These are phyloP conservation scores for Sextonia rubra DNA, from an alignment of 164 flowering plant species.

Conservation along the genomic window DNA sequence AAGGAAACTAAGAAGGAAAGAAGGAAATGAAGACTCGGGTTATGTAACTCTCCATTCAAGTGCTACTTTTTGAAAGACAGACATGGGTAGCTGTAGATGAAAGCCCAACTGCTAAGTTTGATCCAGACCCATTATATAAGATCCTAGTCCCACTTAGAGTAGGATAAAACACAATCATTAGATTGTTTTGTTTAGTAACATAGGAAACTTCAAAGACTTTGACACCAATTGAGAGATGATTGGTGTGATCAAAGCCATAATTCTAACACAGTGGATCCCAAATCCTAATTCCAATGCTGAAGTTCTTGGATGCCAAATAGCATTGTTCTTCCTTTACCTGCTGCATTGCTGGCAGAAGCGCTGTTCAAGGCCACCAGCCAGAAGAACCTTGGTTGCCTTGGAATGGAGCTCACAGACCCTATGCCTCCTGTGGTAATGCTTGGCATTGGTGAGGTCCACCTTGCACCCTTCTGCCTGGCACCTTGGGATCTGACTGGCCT, in stretches of 20 bases:
- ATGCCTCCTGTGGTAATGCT: constrained; percentile 29
- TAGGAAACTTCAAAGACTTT: no score
- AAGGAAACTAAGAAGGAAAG: no score
- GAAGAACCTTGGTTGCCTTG: constrained; percentile 26
- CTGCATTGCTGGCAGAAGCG: constrained; percentile 34
- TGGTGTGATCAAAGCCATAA: neutral
- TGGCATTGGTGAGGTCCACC: constrained; percentile 23
- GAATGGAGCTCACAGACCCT: constrained; percentile 31
- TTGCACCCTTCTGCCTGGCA: constrained; percentile 34
- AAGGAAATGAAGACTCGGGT: no score
- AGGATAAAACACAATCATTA: no score
- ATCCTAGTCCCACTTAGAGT: no score
- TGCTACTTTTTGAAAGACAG: no score
- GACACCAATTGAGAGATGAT: no score
- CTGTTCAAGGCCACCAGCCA: constrained; percentile 19
- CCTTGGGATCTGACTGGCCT: constrained; percentile 18
- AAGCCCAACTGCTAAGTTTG: no score
- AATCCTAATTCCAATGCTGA: neutral
- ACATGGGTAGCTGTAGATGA: no score
- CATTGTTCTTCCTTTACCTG: constrained; percentile 27
- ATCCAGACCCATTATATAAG: neutral
- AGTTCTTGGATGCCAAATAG: neutral
- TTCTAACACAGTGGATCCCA: neutral
- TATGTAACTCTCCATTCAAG: no score
- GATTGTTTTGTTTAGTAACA: no score